phyloP scores from a whole-genome alignment of 1,139 yeast genomes.

The Candida sanyaensis region DNA sequence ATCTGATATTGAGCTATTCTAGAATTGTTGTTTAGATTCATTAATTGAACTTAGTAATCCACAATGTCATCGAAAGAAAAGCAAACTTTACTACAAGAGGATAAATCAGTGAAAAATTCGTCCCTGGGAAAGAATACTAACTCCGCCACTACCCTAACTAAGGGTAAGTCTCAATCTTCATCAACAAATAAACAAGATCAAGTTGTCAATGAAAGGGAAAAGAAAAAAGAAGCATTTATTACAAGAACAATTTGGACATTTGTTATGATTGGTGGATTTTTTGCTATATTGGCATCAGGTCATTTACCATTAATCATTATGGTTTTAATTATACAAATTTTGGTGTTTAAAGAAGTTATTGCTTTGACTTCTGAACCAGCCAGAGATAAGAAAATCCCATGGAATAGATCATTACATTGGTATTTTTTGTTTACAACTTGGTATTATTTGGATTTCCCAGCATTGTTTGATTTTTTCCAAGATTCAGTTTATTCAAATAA shows the following conservation, averaged over 20 bases:
- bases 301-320: slow-evolving; percentile 77
- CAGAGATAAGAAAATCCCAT: slow-evolving; percentile 77
- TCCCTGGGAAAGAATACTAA: background rate
- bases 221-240: slow-evolving; percentile 79
- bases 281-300: slow-evolving; percentile 78
- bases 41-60: background rate
- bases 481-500: slow-evolving; percentile 45
- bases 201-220: slow-evolving; percentile 36
- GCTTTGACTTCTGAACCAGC: slow-evolving; percentile 84
- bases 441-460: slow-evolving; percentile 87
- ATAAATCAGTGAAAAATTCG: background rate
- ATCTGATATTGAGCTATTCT: too few relatives aligned
- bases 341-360: slow-evolving; percentile 90
- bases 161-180: background rate
- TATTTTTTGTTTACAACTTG: slow-evolving; percentile 78
- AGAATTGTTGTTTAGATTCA: too few relatives aligned
- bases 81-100: background rate
- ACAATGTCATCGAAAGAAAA: background rate
- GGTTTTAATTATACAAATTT: slow-evolving; percentile 72
- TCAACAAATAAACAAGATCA: slow-evolving; percentile 1
- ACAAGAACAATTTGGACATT: slow-evolving; percentile 95
- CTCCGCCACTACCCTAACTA: background rate
- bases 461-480: slow-evolving; percentile 64
- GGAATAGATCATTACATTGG: slow-evolving; percentile 89
- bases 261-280: slow-evolving; percentile 82